Conservation (phyloP, 257 asterid species). For the Euphrasia confusa region DNA sequence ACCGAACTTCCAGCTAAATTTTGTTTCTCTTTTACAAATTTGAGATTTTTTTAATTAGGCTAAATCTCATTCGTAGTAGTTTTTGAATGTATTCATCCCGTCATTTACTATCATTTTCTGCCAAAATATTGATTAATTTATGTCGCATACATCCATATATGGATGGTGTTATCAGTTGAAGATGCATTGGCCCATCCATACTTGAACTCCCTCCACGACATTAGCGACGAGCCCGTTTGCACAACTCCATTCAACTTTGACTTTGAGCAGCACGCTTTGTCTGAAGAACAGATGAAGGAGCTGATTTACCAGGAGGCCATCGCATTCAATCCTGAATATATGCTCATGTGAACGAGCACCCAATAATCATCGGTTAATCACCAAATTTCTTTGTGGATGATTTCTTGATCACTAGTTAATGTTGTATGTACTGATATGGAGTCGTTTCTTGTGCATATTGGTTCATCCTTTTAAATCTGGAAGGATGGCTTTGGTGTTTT, state of each 20-base stretch:
- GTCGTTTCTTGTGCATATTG: slow-evolving; percentile 31
- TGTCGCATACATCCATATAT: slow-evolving; percentile 10
- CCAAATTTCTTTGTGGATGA: slow-evolving; percentile 22
- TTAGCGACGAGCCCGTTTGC: slow-evolving; percentile 88
- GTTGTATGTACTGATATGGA: slow-evolving; percentile 31
- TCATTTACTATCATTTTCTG: neutral
- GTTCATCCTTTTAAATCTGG: slow-evolving; percentile 27
- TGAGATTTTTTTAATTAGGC: neutral
- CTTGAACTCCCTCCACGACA: slow-evolving; percentile 90
- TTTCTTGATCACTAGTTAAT: slow-evolving; percentile 12
- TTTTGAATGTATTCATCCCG: neutral
- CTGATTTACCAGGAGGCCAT: slow-evolving; percentile 82
- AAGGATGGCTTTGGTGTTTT: slow-evolving; percentile 21
- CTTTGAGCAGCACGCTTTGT: slow-evolving; percentile 88
- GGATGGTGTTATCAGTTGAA: slow-evolving; percentile 59
- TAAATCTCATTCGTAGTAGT: neutral
- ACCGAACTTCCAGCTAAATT: too few relatives aligned
- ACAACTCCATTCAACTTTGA: slow-evolving; percentile 82
- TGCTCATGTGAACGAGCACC: slow-evolving; percentile 39
- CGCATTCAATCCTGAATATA: slow-evolving; percentile 87
- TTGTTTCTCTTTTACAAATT: too few relatives aligned
- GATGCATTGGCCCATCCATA: slow-evolving; percentile 91
- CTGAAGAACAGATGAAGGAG: slow-evolving; percentile 97
- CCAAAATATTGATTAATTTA: neutral
- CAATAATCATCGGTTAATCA: slow-evolving; percentile 7